Conservation (phyloP, 148 eudicot genomes). For the Talinum fruticosum region DNA sequence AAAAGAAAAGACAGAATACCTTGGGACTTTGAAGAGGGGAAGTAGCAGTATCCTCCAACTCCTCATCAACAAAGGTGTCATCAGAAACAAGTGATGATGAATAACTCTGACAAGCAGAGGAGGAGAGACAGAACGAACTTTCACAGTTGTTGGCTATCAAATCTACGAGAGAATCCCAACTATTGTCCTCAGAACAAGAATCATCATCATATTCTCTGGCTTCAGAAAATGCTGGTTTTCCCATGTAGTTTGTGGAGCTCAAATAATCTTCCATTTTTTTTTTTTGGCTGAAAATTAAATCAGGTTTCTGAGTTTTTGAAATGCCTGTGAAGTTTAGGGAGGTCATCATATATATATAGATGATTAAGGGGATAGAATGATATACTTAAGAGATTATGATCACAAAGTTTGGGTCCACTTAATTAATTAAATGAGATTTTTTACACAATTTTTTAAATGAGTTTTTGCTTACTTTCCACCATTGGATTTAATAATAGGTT, state of each 20-base stretch:
- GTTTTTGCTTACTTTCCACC: not conserved
- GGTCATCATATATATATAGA: no score
- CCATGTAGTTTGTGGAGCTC: constrained; percentile 34
- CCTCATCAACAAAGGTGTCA: constrained; percentile 26
- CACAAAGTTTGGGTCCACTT: no score
- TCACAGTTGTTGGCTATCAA: constrained; percentile 10
- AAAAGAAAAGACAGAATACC: no score
- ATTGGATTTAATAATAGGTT: constrained; percentile 1
- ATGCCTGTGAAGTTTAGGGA: not conserved
- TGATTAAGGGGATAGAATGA: not conserved
- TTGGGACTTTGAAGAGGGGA: constrained; percentile 36
- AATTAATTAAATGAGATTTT: not conserved
- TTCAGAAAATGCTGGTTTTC: constrained; percentile 1
- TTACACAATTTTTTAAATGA: not conserved
- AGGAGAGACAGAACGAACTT: constrained; percentile 9
- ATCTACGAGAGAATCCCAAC: constrained; percentile 29
- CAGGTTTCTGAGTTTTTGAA: no score
- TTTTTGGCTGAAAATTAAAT: no score
- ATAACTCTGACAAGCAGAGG: not conserved
- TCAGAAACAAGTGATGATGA: constrained; percentile 18
- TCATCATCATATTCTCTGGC: not conserved
- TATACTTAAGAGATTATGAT: not conserved
- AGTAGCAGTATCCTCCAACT: constrained; percentile 42
- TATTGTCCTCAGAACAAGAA: constrained; percentile 16
- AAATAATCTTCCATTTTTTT: constrained; percentile 27